Evolutionary conservation across 768 basidiomycete species (phyloP).

Genomic region (Amanita rimosa): DNA sequence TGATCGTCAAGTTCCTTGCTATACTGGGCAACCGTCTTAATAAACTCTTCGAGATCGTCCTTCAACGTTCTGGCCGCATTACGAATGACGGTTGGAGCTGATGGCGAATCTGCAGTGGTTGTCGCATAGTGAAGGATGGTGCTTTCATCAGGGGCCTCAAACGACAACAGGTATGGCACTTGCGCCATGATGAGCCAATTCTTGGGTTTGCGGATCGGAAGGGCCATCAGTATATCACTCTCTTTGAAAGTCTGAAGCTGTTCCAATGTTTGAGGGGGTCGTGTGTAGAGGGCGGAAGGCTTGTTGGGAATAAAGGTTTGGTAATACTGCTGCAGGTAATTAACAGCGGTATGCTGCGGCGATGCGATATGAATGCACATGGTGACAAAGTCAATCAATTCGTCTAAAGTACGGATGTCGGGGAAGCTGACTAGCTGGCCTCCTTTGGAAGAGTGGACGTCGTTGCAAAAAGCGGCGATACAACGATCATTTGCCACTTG

Average conservation of each 20-base stretch:
- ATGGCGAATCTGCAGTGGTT: conserved; percentile 7
- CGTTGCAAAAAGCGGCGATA: conserved; percentile 7
- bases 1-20: conserved; percentile 19
- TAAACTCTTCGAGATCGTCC: conserved; percentile 12
- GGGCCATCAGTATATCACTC: conserved; percentile 12
- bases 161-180: conserved; percentile 18
- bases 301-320: conserved; percentile 21
- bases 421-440: conserved; percentile 17
- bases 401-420: conserved; percentile 14
- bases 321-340: conserved; percentile 23
- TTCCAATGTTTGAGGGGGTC: conserved; percentile 13
- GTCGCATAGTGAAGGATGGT: conserved; percentile 16
- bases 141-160: conserved; percentile 14
- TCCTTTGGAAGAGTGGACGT: conserved; percentile 14
- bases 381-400: conserved; percentile 17
- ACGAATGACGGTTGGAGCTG: neutral
- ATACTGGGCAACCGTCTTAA: conserved; percentile 8
- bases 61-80: conserved; percentile 8
- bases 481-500: conserved; percentile 13
- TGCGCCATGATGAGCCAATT: conserved; percentile 20
- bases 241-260: conserved; percentile 13
- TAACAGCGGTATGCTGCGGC: conserved; percentile 22
- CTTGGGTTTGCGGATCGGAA: conserved; percentile 13
- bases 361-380: conserved; percentile 23
- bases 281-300: conserved; percentile 16